phyloP scores from a whole-genome alignment of 257 asterid species.

The Solanum chiquidenum region DNA sequence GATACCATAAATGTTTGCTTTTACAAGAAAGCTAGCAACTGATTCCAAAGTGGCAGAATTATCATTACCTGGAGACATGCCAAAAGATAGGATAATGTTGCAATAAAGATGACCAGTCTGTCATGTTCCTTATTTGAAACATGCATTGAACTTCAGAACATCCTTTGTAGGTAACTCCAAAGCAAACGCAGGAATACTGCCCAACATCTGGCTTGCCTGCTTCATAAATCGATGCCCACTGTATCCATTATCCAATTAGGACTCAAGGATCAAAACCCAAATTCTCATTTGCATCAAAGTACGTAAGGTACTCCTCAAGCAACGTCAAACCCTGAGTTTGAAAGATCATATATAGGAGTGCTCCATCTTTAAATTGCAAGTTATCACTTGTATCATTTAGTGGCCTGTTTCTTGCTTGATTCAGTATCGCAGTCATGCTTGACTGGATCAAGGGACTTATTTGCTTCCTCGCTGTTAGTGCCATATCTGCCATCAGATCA shows the following conservation, averaged over 20 bases:
- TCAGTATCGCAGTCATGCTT: constrained; percentile 65
- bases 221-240: constrained; percentile 11
- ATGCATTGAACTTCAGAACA: constrained; percentile 22
- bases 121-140: constrained; percentile 22
- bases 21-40: no score
- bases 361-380: no score
- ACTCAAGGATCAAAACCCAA: no score
- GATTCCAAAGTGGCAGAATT: no score
- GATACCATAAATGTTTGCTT: constrained; percentile 7
- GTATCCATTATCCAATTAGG: no score
- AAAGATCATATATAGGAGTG: no score
- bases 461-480: constrained; percentile 28
- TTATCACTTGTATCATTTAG: constrained; percentile 16
- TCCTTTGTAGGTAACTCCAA: constrained; percentile 33
- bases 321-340: no score
- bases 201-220: constrained; percentile 72
- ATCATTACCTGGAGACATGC: constrained; percentile 5
- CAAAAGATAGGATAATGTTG: constrained; percentile 38
- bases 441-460: constrained; percentile 30
- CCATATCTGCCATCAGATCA: constrained; percentile 8
- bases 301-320: no score
- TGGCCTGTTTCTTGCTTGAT: constrained; percentile 48
- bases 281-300: no score
- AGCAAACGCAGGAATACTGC: no score
- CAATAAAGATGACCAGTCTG: constrained; percentile 17